Evolutionary conservation across 768 basidiomycete species (phyloP).

Genomic region (Amanita rimosa): DNA sequence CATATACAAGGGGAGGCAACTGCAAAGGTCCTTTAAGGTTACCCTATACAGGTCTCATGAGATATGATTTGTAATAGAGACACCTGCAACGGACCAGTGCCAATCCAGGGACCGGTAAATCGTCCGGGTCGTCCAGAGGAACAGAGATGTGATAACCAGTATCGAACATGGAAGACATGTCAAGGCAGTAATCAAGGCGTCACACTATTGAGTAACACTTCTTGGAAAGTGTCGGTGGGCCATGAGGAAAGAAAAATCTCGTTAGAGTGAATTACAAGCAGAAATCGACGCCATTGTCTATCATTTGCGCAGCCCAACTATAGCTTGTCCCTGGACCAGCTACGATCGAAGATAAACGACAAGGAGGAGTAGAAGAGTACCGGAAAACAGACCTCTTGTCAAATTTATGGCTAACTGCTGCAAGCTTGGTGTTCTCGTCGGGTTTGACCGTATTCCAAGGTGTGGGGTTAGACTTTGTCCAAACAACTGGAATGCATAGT

Average conservation of each 20-base stretch:
- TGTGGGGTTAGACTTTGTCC: slow-evolving; percentile 65
- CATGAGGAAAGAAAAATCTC: neutral
- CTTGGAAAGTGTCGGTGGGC: neutral
- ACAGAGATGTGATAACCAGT: slow-evolving; percentile 2
- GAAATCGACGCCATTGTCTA: neutral
- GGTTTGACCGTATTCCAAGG: slow-evolving; percentile 82
- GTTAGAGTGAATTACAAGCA: neutral
- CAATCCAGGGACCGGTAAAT: slow-evolving; percentile 25
- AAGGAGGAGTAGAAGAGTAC: slow-evolving; percentile 1
- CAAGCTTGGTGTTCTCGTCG: slow-evolving; percentile 63
- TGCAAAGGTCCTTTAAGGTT: slow-evolving; percentile 21
- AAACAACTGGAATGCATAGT: slow-evolving; percentile 27
- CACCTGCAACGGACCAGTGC: slow-evolving; percentile 23
- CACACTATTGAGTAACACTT: neutral
- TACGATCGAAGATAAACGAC: slow-evolving; percentile 16
- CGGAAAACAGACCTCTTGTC: slow-evolving; percentile 48
- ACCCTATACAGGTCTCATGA: slow-evolving; percentile 14
- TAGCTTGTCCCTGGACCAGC: slow-evolving; percentile 70
- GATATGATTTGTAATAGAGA: neutral
- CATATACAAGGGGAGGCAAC: slow-evolving; percentile 49
- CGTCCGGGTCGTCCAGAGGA: slow-evolving; percentile 21
- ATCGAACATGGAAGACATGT: slow-evolving; percentile 1
- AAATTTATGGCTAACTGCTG: slow-evolving; percentile 63
- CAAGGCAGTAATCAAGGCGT: neutral
- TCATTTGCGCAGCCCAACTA: slow-evolving; percentile 19